phyloP scores from a whole-genome alignment of 768 basidiomycete species.

The Suillus occidentalis region DNA sequence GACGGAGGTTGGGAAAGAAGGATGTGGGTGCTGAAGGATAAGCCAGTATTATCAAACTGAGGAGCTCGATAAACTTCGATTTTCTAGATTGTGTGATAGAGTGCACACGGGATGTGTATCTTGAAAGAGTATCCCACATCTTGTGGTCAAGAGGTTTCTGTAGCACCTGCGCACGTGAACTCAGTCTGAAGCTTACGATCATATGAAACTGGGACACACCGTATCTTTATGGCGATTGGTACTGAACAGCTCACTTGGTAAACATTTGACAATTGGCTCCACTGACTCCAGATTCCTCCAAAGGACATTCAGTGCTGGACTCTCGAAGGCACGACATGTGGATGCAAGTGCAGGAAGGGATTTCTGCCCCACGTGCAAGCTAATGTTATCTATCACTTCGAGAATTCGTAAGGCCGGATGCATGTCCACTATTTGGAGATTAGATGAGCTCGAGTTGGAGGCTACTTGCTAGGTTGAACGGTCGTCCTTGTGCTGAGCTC shows the following conservation, averaged over 20 bases:
- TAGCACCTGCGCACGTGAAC: background rate
- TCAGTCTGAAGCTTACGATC: background rate
- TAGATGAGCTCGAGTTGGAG: no score
- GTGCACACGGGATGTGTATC: background rate
- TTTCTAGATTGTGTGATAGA: background rate
- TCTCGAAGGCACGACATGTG: constrained; percentile 22
- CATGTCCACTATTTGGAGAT: background rate
- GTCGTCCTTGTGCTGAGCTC: no score
- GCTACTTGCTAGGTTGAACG: no score
- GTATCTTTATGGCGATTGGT: background rate
- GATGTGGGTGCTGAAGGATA: constrained; percentile 12
- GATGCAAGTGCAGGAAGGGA: constrained; percentile 23
- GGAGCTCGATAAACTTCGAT: no score
- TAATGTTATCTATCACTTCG: background rate
- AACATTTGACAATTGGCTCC: constrained; percentile 16
- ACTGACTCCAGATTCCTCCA: constrained; percentile 24
- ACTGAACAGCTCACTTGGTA: background rate
- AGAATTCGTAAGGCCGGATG: background rate
- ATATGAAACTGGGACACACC: background rate
- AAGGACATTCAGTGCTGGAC: constrained; percentile 24
- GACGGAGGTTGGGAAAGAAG: constrained; percentile 24
- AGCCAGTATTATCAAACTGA: constrained; percentile 12
- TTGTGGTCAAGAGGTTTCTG: background rate
- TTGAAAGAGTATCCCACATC: background rate
- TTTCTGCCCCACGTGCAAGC: background rate